Evolutionary conservation across 2,329 filamentous ascomycete genomes (phyloP).

Genomic region (Xylariomycetidae sp.): DNA sequence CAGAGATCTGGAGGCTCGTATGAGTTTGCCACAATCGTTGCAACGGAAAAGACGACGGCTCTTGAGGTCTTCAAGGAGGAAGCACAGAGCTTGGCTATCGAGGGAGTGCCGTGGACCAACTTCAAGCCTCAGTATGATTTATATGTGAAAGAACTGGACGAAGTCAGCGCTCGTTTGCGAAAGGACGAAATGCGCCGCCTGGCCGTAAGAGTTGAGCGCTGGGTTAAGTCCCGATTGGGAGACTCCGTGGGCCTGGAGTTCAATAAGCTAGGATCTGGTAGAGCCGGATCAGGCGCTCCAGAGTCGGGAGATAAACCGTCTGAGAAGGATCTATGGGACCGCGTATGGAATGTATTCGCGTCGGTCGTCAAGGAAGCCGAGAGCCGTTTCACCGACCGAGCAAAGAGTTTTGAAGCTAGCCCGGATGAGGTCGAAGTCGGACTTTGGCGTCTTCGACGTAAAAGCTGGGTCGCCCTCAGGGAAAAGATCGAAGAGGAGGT

Average conservation of each 20-base stretch:
- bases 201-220: conserved; percentile 85
- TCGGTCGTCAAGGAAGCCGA: conserved; percentile 82
- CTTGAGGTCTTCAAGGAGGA: conserved; percentile 72
- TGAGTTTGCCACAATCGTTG: conserved; percentile 93
- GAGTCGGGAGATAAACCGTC: conserved; percentile 70
- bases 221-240: conserved; percentile 81
- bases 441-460: conserved; percentile 85
- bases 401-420: conserved; percentile 89
- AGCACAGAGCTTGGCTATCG: conserved; percentile 68
- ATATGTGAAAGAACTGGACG: conserved; percentile 87
- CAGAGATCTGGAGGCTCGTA: conserved; percentile 89
- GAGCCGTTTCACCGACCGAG: conserved; percentile 77
- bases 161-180: conserved; percentile 77
- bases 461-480: conserved; percentile 88
- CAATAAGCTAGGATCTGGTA: conserved; percentile 88
- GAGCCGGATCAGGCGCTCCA: conserved; percentile 75
- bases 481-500: conserved; percentile 95
- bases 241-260: conserved; percentile 91
- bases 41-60: conserved; percentile 72
- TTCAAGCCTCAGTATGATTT: conserved; percentile 75
- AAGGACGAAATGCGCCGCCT: conserved; percentile 95
- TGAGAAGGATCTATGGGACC: conserved; percentile 92
- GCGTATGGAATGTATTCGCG: conserved; percentile 84
- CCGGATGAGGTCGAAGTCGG: conserved; percentile 88
- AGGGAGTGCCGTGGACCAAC: conserved; percentile 81